Conservation (phyloP, 768 basidiomycete genomes). For the Termitomyces sp. region DNA sequence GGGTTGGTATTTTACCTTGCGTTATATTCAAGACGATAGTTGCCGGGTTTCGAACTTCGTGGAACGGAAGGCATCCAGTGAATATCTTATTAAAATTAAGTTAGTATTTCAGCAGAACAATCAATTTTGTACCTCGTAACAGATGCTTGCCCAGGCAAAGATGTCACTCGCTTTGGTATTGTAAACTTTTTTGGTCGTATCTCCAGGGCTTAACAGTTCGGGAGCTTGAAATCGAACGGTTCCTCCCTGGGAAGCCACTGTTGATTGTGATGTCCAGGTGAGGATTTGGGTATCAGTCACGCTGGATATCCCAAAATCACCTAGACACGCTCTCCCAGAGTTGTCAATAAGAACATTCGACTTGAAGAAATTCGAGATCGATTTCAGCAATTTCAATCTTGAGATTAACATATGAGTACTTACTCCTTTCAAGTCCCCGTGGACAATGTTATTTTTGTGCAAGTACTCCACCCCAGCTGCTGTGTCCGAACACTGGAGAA, state of each 20-base stretch:
- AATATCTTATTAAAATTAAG: background rate
- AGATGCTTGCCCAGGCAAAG: background rate
- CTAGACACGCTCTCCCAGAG: slow-evolving; percentile 13
- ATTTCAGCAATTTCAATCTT: background rate
- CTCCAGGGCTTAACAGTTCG: background rate
- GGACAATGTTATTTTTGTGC: background rate
- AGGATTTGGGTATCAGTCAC: background rate
- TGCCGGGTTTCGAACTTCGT: background rate
- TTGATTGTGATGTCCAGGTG: background rate
- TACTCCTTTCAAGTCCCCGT: slow-evolving; percentile 18
- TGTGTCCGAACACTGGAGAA: slow-evolving; percentile 22
- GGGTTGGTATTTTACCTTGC: background rate
- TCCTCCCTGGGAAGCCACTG: background rate
- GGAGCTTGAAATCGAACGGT: background rate
- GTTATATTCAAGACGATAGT: background rate
- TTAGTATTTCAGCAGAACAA: background rate
- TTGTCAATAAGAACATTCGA: slow-evolving; percentile 16
- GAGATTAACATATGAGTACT: background rate
- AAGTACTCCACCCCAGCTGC: slow-evolving; percentile 18
- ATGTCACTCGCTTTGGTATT: background rate
- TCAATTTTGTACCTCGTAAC: slow-evolving; percentile 4
- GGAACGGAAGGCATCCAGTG: background rate
- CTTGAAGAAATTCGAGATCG: background rate
- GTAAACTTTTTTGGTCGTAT: background rate
- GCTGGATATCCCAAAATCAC: slow-evolving; percentile 18